A percentile compares a stretch with the other conserved stretches of the same genome.
Conservation (phyloP, 2,329 filamentous ascomycete genomes). For the Ascomycota sp. region DNA sequence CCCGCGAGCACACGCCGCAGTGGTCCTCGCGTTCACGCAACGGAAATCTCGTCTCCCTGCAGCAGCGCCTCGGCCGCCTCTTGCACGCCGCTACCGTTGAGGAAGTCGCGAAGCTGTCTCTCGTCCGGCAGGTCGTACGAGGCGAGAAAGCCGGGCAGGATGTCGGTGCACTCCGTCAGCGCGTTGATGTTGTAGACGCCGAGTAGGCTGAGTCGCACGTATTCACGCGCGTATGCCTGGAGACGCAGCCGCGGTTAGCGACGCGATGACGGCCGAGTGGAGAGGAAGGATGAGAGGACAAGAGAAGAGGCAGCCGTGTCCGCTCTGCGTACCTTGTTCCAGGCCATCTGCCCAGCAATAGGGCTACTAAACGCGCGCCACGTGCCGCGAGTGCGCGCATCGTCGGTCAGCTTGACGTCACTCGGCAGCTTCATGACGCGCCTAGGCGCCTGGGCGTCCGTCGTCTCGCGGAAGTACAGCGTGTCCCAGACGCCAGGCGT, state of each 20-base stretch:
- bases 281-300: constrained; percentile 2
- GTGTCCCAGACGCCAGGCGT: constrained; percentile 31
- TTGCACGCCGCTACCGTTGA: neutral
- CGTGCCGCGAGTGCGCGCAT: constrained; percentile 12
- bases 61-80: neutral
- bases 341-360: constrained; percentile 12
- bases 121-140: neutral
- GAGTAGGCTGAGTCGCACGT: constrained; percentile 29
- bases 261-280: neutral
- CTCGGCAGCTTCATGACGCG: constrained; percentile 18
- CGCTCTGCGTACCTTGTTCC: constrained; percentile 19
- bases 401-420: constrained; percentile 16
- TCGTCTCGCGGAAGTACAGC: constrained; percentile 21
- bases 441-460: constrained; percentile 8
- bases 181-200: constrained; percentile 33
- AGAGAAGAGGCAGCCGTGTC: neutral
- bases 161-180: constrained; percentile 30
- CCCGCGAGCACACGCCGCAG: too few species aligned
- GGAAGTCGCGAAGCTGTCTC: neutral
- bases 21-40: too few species aligned
- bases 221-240: constrained; percentile 26
- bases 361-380: constrained; percentile 14
- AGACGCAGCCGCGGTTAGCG: neutral
- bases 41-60: neutral
- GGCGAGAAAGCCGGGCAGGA: constrained; percentile 4